These are phyloP conservation scores for Ganoderma sinense DNA, from an alignment of 1,284 basidiomycete genomes.

Conservation along the genomic window DNA sequence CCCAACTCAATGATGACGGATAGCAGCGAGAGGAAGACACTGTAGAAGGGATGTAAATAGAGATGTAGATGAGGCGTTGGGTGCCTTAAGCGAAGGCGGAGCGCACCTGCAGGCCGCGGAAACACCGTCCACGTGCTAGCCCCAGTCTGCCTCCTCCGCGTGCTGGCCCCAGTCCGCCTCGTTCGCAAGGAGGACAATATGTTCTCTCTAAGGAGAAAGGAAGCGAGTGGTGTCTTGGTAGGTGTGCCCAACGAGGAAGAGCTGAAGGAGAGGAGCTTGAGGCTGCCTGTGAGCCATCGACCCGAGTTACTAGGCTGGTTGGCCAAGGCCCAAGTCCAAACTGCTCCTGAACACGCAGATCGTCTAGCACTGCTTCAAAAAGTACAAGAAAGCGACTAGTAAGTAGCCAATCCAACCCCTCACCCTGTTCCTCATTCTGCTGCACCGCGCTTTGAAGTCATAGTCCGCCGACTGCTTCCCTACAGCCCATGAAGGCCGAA, in stretches of 20 bases:
- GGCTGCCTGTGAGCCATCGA: conserved; percentile 52
- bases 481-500: too few relatives aligned
- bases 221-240: conserved; percentile 47
- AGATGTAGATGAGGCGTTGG: conserved; percentile 70
- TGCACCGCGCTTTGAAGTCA: too few relatives aligned
- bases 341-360: too few relatives aligned
- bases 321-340: too few relatives aligned
- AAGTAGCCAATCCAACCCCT: too few relatives aligned
- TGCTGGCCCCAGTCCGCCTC: conserved; percentile 41
- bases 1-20: conserved; percentile 47
- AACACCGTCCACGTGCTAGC: too few relatives aligned
- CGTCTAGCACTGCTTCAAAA: too few relatives aligned
- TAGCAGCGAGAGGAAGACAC: conserved; percentile 39
- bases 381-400: too few relatives aligned
- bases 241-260: conserved; percentile 49
- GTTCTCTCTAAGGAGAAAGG: conserved; percentile 43
- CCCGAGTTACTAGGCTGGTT: too few relatives aligned
- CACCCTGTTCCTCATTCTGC: too few relatives aligned
- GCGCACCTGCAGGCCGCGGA: conserved; percentile 39
- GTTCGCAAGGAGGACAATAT: conserved; percentile 45
- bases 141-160: too few relatives aligned
- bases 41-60: conserved; percentile 42
- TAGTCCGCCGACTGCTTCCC: too few relatives aligned
- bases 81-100: conserved; percentile 43
- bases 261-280: conserved; percentile 48